Percentiles rank a stretch among this genome's conserved stretches.
Conservation (phyloP, 2,329 filamentous ascomycete genomes). For the Hypoxylon sp. region DNA sequence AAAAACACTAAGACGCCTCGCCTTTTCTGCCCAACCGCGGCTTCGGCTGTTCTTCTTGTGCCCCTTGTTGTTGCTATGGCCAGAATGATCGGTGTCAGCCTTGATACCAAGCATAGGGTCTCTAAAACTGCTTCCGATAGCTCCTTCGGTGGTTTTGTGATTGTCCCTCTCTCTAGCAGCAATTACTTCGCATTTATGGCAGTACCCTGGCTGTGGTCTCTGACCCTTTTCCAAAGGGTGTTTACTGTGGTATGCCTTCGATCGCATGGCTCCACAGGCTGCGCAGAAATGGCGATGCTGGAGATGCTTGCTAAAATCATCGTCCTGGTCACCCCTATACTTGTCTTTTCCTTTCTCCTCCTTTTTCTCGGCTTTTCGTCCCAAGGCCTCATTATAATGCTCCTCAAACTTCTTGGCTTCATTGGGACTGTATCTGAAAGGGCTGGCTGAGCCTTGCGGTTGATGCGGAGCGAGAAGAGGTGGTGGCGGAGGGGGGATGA, state of each 20-base stretch:
- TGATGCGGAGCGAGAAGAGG: conserved; percentile 12
- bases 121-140: not conserved
- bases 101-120: conserved; percentile 1
- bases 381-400: conserved; percentile 24
- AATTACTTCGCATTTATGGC: conserved; percentile 36
- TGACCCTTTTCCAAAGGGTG: conserved; percentile 46
- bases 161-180: conserved; percentile 27
- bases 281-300: conserved; percentile 44
- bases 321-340: not conserved
- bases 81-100: conserved; percentile 21
- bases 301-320: conserved; percentile 39
- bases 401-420: conserved; percentile 33
- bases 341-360: conserved; percentile 1
- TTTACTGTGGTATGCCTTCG: conserved; percentile 40
- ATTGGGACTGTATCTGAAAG: conserved; percentile 12
- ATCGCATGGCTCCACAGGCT: conserved; percentile 45
- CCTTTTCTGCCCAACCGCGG: conserved; percentile 23
- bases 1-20: conserved; percentile 24
- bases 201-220: conserved; percentile 44
- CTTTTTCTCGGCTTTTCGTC: conserved; percentile 5
- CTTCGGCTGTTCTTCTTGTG: conserved; percentile 17
- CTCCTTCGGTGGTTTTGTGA: conserved; percentile 4
- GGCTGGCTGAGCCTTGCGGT: not conserved
- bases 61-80: conserved; percentile 13
- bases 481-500: conserved; percentile 24